phyloP scores from a whole-genome alignment of 176 grass and related monocot species.

The Raddia distichophylla region DNA sequence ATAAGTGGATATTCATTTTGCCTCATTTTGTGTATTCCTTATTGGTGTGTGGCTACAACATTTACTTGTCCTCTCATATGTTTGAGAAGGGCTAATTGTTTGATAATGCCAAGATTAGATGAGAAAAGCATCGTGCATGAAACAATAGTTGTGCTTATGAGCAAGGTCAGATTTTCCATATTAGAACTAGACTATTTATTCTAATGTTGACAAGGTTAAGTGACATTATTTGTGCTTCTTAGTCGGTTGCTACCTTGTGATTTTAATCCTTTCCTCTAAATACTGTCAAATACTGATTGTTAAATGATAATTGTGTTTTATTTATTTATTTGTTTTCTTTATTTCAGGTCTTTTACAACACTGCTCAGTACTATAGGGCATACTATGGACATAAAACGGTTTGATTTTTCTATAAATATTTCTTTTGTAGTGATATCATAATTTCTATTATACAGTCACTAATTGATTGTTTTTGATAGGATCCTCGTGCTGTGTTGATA shows the following conservation, averaged over 20 bases:
- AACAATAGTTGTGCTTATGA: background rate
- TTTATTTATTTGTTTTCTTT: conserved; percentile 24
- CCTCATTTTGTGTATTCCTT: background rate
- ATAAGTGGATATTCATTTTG: background rate
- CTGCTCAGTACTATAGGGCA: conserved; percentile 77
- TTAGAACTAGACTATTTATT: background rate
- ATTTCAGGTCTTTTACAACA: conserved; percentile 90
- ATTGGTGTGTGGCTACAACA: background rate
- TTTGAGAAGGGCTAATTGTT: background rate
- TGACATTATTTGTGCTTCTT: background rate
- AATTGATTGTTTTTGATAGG: conserved; percentile 51
- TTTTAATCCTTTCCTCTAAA: background rate
- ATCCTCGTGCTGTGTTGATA: conserved; percentile 86
- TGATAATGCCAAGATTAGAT: background rate
- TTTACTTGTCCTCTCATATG: background rate
- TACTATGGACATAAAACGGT: conserved; percentile 92
- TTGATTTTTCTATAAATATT: conserved; percentile 23
- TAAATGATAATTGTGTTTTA: background rate
- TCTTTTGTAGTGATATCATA: conserved; percentile 3
- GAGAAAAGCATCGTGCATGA: background rate
- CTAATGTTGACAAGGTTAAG: background rate
- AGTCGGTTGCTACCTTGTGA: background rate
- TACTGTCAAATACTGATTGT: conserved; percentile 20
- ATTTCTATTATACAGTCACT: conserved; percentile 20
- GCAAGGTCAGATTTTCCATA: background rate